Evolutionary conservation across 2,329 filamentous ascomycete genomes (phyloP), one percentile per base, ranked within the genome.

Genomic region (Fusarium scirpi): DNA sequence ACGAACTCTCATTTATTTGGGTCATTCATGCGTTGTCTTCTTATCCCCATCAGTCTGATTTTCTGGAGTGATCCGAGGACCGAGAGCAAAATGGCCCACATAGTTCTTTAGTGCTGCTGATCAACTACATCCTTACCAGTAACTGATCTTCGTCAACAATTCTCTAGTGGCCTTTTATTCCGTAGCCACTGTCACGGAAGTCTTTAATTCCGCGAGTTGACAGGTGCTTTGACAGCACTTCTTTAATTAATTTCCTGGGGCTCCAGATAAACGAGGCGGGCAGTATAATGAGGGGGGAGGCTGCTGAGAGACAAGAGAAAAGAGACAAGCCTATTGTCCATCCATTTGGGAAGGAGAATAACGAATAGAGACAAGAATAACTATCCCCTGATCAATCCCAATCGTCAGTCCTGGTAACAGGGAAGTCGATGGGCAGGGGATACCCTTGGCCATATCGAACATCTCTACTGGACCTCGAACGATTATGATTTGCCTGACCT

Each of bases 71-170:
- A 53, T 40, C 32, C 49, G 18, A 41, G 24, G 32, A 43, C 24
- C 24, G 13, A 29, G 32, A 20, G n/a, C 1, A n/a, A n/a, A 4
- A 41, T 22, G 49, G 24, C 24, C 49, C 49, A 53, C 49, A 51
- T 34, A 10, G 34, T 11, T 38, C 18, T n/a, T 38, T 38, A n/a
- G 47, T 38, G 12, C 38, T 43, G 34, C 20, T 9, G 22, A 27
- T 20, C 34, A 18, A 51, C 48, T 51, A 52, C 4, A 52, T 52
- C 48, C 48, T 40, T 52, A 40, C 48, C n/a, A 20, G 48, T 8
- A 53, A 24, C 34, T 46, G 52, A 65, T 59, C 53, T 45, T 59
- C 60, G 34, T 46, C 16, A 34, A 41, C 25, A 12, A 51, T 47
- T 65, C 58, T 38, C 25, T 18, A 10, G 11, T n/a, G 27, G 18